These are phyloP conservation scores for Setaria italica DNA, from an alignment of 202 grass and related monocot species.

Conservation along the genomic window DNA sequence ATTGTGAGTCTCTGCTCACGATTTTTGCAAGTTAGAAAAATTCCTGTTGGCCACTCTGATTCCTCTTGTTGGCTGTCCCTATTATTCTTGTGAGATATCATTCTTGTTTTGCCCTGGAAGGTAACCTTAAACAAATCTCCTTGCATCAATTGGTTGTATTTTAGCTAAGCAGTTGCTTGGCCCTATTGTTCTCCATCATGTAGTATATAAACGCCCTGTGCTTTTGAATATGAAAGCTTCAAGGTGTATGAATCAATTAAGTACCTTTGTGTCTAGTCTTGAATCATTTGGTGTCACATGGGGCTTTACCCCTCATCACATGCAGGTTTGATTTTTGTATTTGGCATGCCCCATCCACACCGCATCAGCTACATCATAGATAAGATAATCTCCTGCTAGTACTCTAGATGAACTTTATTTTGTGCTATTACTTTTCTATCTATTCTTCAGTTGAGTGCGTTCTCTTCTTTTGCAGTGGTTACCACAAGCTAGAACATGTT, in stretches of 20 bases:
- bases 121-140: background rate
- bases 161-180: conserved; percentile 31
- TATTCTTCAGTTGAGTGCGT: conserved; percentile 3
- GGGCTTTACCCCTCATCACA: background rate
- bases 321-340: conserved; percentile 34
- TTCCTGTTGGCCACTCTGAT: background rate
- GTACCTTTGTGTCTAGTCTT: conserved; percentile 28
- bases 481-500: background rate
- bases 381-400: conserved; percentile 2
- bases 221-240: too few species aligned
- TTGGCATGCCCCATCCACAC: conserved; percentile 37
- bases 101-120: background rate
- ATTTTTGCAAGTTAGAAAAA: conserved; percentile 18
- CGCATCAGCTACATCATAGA: background rate
- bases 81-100: background rate
- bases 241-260: background rate
- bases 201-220: background rate
- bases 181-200: background rate
- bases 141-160: conserved; percentile 10
- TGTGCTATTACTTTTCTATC: background rate
- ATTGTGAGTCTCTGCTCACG: conserved; percentile 14
- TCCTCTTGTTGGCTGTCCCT: background rate
- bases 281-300: conserved; percentile 60
- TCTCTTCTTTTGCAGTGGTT: background rate
- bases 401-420: background rate